Evolutionary conservation across 1,284 basidiomycete species (phyloP), one percentile per base, ranked within the genome.

Genomic region (Pseudozyma hubeiensis): DNA sequence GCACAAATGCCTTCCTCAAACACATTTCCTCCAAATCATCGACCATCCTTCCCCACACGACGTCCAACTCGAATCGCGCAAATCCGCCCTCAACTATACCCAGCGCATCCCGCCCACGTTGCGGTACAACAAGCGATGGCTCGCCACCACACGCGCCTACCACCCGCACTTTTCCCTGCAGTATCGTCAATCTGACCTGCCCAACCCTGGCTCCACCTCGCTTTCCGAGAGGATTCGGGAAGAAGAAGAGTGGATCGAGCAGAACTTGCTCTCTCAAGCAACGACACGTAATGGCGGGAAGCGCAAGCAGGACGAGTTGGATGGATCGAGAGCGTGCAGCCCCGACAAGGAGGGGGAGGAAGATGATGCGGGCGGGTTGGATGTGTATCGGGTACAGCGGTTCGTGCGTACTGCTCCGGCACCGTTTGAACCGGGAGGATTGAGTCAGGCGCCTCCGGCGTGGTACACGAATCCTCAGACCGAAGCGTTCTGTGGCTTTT

Each of bases 401-500:
- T 83, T 83, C 30, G 67, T 57, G 0, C 62, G 60, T 4, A 83
- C 81, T 0, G 81, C 81, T 13, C 80, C 80, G 4, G 89, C 89
- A 3, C 76, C 86, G 13, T 84, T 82, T 9, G 83, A 86, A 54
- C 83, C 85, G 6, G 86, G 86, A 1, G 85, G 85, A 29, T 75
- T 83, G 44, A 14, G 69, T 61, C 54, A 54, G 6, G 71, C 74
- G 17, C 80, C 55, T 5, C 77, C 90, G 5, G 88, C 89, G 7
- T 90, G 90, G 87, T 95, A 93, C 84, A 90, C 90, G 6, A 97
- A 97, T 80, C 92, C 93, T 9, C 96, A 98, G 81, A 99, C 95
- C 0, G 90, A 90, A 58, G 91, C 93, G 1, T 91, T 97, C 75
- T 93, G 93, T 78, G 85, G 86, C 30, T 89, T 97, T 87, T 82